Evolutionary conservation across 108 stramenopile genomes (phyloP).

Genomic region (Bacterosira constricta): DNA sequence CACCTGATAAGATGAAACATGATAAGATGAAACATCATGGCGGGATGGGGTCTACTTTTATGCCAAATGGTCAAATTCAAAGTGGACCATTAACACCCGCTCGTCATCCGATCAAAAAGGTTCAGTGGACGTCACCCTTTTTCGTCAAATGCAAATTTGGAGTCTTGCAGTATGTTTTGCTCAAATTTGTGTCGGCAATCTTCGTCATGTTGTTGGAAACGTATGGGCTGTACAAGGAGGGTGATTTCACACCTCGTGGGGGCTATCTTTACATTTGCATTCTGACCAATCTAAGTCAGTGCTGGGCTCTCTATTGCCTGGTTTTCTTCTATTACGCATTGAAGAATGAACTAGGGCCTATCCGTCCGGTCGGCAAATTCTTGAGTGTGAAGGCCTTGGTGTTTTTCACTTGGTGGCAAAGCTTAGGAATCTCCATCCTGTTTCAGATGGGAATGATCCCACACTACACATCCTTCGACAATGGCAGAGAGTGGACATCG

Average conservation of each 20-base stretch:
- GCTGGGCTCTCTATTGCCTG: constrained; percentile 96
- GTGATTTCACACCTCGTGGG: constrained; percentile 75
- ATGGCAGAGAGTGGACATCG: constrained; percentile 64
- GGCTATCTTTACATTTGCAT: constrained; percentile 91
- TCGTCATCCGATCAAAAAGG: constrained; percentile 58
- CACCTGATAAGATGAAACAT: constrained; percentile 25
- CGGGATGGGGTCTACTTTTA: neutral
- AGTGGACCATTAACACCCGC: neutral
- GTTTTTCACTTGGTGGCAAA: constrained; percentile 98
- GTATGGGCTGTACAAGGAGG: constrained; percentile 86
- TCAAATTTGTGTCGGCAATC: constrained; percentile 73
- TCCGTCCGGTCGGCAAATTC: constrained; percentile 95
- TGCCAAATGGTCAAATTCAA: constrained; percentile 15
- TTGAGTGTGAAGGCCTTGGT: constrained; percentile 93
- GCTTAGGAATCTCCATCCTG: constrained; percentile 81
- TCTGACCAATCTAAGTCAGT: constrained; percentile 90
- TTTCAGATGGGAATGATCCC: constrained; percentile 88
- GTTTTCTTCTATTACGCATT: constrained; percentile 94
- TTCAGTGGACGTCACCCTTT: constrained; percentile 87
- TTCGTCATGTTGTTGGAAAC: constrained; percentile 67
- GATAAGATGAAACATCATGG: constrained; percentile 3
- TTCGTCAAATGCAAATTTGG: constrained; percentile 89
- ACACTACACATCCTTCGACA: constrained; percentile 49
- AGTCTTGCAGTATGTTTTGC: constrained; percentile 92
- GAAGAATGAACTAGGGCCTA: constrained; percentile 86